These are phyloP conservation scores for Phalaenopsis hybrid DNA, from an alignment of 116 monocot genomes.

Conservation along the genomic window DNA sequence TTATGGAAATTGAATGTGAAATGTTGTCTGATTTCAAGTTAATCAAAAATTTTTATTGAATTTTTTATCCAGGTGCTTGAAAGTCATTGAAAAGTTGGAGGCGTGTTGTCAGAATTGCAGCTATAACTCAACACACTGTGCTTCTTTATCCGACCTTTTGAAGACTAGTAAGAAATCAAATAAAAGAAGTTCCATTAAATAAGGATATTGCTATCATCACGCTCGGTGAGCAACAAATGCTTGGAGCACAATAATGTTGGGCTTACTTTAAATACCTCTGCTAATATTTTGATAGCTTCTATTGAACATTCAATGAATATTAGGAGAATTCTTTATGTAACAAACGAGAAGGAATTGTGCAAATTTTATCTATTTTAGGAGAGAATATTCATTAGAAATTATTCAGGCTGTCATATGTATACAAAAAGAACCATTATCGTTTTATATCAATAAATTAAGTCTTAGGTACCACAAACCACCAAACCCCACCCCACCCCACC, in stretches of 20 bases:
- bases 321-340: neutral
- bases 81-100: slow-evolving; percentile 71
- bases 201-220: neutral
- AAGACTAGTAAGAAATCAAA: slow-evolving; percentile 43
- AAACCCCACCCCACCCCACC: neutral
- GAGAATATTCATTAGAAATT: neutral
- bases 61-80: slow-evolving; percentile 56
- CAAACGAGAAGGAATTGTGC: neutral
- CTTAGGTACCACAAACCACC: neutral
- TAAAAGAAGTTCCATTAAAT: neutral
- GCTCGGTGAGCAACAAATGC: neutral
- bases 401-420: neutral
- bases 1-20: neutral
- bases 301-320: neutral
- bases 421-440: neutral
- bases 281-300: neutral
- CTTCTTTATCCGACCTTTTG: slow-evolving; percentile 67
- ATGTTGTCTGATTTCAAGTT: neutral
- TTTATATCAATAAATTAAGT: neutral
- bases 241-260: neutral
- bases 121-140: slow-evolving; percentile 90
- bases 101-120: slow-evolving; percentile 83
- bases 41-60: neutral
- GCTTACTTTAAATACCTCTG: neutral
- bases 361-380: neutral